Percentiles rank a stretch among this genome's conserved stretches.
These are phyloP conservation scores for Stagonosporopsis rhizophila DNA, from an alignment of 2,329 filamentous ascomycete genomes.

Conservation along the genomic window DNA sequence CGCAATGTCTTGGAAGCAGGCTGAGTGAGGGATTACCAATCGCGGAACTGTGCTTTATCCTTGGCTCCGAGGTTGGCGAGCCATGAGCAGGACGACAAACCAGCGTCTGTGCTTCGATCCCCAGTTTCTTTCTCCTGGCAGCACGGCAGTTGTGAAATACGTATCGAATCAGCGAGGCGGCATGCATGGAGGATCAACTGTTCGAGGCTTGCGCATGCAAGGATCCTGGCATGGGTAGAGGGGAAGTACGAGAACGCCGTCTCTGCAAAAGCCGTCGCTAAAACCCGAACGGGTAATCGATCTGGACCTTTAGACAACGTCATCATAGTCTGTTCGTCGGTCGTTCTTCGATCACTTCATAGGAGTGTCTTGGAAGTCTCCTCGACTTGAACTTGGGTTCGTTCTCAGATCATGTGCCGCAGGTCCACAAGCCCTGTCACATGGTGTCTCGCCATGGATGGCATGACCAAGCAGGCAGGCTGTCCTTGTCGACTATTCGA, in stretches of 20 bases:
- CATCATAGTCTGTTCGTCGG: not conserved
- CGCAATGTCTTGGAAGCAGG: conserved; percentile 1
- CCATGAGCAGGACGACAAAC: not conserved
- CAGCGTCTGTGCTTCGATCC: not conserved
- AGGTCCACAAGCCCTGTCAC: not conserved
- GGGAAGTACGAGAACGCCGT: conserved; percentile 4
- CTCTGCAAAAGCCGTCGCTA: not conserved
- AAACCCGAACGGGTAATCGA: not conserved
- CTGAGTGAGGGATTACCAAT: conserved; percentile 6
- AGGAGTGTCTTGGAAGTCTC: not conserved
- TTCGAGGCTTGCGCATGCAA: not conserved
- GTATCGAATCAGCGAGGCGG: not conserved
- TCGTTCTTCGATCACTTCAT: not conserved
- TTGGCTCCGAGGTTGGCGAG: not conserved
- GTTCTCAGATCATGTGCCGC: not conserved
- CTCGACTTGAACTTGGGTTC: not conserved
- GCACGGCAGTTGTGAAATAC: not conserved
- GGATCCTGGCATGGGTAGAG: conserved; percentile 2
- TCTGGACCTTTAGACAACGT: conserved; percentile 7
- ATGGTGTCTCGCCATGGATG: not conserved
- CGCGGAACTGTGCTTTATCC: not conserved
- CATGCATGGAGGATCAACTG: conserved; percentile 3
- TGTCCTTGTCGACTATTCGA: not conserved
- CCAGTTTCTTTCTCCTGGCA: not conserved
- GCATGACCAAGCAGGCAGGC: not conserved